Conservation (phyloP, 768 basidiomycete species). For the Dendrothele bispora region DNA sequence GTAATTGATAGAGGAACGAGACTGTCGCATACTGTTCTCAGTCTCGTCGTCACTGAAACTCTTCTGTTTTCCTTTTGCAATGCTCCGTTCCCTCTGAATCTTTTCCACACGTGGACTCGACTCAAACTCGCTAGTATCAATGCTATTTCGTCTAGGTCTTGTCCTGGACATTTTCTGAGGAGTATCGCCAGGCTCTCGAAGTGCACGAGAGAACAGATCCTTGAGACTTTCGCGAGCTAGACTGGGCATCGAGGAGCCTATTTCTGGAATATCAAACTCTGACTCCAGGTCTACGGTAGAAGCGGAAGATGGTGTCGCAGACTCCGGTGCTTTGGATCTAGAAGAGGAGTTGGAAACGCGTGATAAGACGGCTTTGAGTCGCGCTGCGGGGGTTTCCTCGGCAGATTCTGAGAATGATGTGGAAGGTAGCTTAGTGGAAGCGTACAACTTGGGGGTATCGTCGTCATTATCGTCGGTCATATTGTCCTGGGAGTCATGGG, state of each 20-base stretch:
- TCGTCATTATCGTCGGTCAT: slow-evolving; percentile 37
- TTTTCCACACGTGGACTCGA: slow-evolving; percentile 43
- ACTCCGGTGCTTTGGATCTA: slow-evolving; percentile 25
- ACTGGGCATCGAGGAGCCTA: slow-evolving; percentile 36
- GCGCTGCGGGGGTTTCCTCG: slow-evolving; percentile 53
- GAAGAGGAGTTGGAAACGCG: slow-evolving; percentile 47
- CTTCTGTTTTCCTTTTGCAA: slow-evolving; percentile 50
- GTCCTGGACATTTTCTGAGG: slow-evolving; percentile 45
- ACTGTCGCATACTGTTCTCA: slow-evolving; percentile 42
- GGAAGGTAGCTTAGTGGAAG: slow-evolving; percentile 17
- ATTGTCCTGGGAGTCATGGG: slow-evolving; percentile 10
- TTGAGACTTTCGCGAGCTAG: slow-evolving; percentile 58
- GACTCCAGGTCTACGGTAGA: slow-evolving; percentile 48
- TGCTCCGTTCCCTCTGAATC: slow-evolving; percentile 37
- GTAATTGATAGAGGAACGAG: background rate
- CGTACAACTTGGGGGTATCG: slow-evolving; percentile 35
- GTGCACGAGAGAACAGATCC: slow-evolving; percentile 64
- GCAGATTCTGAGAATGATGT: slow-evolving; percentile 16
- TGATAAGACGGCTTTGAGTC: slow-evolving; percentile 61
- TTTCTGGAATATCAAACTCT: slow-evolving; percentile 53
- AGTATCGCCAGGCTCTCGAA: slow-evolving; percentile 63
- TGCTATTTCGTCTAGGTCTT: slow-evolving; percentile 48
- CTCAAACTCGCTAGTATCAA: slow-evolving; percentile 61
- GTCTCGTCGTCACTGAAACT: slow-evolving; percentile 73
- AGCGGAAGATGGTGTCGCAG: slow-evolving; percentile 28